Evolutionary conservation across 768 basidiomycete species (phyloP).

Genomic region (Crucibulum laeve): DNA sequence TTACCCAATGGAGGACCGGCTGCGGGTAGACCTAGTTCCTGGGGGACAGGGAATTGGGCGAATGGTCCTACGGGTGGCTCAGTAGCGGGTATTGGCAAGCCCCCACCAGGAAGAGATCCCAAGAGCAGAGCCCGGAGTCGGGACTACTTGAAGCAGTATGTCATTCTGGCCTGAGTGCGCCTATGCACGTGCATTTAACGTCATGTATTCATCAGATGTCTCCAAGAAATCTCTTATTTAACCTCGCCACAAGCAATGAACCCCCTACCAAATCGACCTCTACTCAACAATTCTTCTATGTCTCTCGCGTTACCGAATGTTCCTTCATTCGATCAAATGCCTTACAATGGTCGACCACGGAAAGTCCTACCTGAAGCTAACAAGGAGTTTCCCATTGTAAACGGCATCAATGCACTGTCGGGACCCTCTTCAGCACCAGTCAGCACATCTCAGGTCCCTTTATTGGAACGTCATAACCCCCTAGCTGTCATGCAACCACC

Average conservation of each 20-base stretch:
- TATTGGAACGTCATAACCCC: conserved; percentile 50
- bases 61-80: conserved; percentile 41
- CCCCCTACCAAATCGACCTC: conserved; percentile 84
- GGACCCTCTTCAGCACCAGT: conserved; percentile 47
- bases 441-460: conserved; percentile 33
- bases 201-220: conserved; percentile 51
- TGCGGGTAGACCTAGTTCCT: conserved; percentile 50
- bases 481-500: conserved; percentile 39
- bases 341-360: conserved; percentile 76
- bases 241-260: conserved; percentile 98
- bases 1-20: conserved; percentile 56
- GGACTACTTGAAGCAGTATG: conserved; percentile 96
- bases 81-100: conserved; percentile 56
- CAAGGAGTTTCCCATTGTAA: conserved; percentile 67
- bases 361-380: conserved; percentile 74
- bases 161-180: conserved; percentile 11
- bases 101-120: conserved; percentile 83
- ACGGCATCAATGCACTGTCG: conserved; percentile 53
- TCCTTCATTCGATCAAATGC: conserved; percentile 68
- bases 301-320: conserved; percentile 67
- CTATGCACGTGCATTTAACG: conserved; percentile 8
- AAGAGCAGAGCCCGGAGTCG: conserved; percentile 91
- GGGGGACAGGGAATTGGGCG: conserved; percentile 46
- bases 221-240: conserved; percentile 97
- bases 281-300: conserved; percentile 61